Base-by-base conservation (phyloP, 495 filamentous ascomycete genomes). In the Xanthoparmelia taractica region DNA sequence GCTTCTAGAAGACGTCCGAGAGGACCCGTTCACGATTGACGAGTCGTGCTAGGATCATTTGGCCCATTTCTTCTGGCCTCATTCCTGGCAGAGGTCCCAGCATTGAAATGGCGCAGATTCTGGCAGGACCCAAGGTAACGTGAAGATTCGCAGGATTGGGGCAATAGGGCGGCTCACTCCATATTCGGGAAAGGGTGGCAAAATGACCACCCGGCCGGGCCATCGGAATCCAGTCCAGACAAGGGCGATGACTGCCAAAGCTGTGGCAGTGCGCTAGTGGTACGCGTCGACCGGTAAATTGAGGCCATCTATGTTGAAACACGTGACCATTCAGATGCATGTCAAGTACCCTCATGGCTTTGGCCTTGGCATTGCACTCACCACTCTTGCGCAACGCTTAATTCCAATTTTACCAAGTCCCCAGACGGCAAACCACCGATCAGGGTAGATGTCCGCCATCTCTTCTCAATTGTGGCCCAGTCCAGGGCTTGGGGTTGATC, bases 191-290 rank as follows among this genome's bases (percentile, higher is more conserved):
- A 54, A 15, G 29, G 20, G 33, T 33, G 27, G 29, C 50, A 54
- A n/a, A 15, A 54, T 4, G 29, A 54, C 50, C 29, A n/a, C 7
- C 33, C 15, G 27, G 29, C 50, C 29, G 50, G 50, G 27, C 29
- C 29, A 33, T 33, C 15, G 29, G 47, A 50, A 15, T 33, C 29
- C 17, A 54, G 10, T 33, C 5, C 50, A 54, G 29, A 54, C 17
- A 25, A 54, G 50, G 50, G 50, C 50, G 29, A 54, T 54, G 50
- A 54, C 27, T 33, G 50, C 33, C 50, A 54, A 33, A 33, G 50
- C 50, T 33, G 50, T 33, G 50, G 50, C 50, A 33, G 29, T 54
- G 50, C 50, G 50, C 2, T 54, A 54, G 1, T 54, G 17, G 50
- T 54, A 33, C 29, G 15, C 27, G 17, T 20, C 33, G 50, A 54